Evolutionary conservation across 805 yeast genomes (phyloP).

Genomic region (Candida palmyrensis): DNA sequence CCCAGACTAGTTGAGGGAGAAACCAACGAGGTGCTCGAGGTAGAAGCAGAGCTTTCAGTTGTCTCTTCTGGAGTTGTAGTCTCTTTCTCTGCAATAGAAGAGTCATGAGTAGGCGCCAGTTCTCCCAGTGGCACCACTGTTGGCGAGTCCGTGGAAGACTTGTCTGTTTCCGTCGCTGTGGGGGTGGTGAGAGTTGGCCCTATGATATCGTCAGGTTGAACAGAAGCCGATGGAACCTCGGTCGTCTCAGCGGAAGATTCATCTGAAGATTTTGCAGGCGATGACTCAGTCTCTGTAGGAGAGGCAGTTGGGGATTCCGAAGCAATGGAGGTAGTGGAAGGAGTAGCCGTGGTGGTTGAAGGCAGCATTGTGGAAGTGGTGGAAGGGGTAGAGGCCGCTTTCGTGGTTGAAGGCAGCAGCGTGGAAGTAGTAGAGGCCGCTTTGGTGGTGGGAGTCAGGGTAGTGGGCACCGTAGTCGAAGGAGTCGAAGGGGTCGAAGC

Average conservation of each 20-base stretch:
- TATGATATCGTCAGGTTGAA: slow-evolving; percentile 1
- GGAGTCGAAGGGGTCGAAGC: not conserved
- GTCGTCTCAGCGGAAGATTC: slow-evolving; percentile 5
- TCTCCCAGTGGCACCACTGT: not conserved
- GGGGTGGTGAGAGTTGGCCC: slow-evolving; percentile 2
- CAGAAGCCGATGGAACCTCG: slow-evolving; percentile 3
- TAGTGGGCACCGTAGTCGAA: not conserved
- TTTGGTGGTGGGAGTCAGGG: not conserved
- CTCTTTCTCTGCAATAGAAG: no score
- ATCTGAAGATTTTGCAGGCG: no score
- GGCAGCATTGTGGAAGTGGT: not conserved
- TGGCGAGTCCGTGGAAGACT: no score
- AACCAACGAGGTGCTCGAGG: not conserved
- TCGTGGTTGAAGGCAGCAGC: no score
- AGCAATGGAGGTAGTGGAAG: no score
- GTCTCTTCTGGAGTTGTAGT: no score
- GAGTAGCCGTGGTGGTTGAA: no score
- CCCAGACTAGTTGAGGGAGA: slow-evolving; percentile 1
- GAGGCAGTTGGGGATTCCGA: no score
- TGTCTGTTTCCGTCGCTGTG: no score
- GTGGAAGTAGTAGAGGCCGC: not conserved
- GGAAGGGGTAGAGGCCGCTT: no score
- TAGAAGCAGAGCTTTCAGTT: not conserved
- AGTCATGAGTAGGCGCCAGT: not conserved
- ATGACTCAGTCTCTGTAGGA: no score